phyloP scores from a whole-genome alignment of 805 yeast genomes.

The Barnettozyma wickerhamii region DNA sequence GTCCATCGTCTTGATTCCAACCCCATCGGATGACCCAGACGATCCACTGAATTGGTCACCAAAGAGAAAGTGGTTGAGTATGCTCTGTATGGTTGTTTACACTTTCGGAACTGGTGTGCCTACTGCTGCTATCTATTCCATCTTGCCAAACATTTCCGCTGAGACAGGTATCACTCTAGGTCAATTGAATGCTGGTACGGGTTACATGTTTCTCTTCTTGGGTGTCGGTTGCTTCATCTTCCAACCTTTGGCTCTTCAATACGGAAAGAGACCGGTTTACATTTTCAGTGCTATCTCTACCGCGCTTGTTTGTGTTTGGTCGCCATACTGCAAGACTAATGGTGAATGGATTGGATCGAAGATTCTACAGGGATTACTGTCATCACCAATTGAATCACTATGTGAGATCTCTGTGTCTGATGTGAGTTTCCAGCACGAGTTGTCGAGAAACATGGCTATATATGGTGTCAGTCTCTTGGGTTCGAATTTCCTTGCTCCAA shows the following conservation, averaged over 20 bases:
- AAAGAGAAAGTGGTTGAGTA: conserved; percentile 42
- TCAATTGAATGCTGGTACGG: conserved; percentile 44
- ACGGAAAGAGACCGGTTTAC: conserved; percentile 43
- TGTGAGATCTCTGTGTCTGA: conserved; percentile 48
- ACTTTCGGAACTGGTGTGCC: conserved; percentile 43
- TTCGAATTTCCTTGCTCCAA: conserved; percentile 54
- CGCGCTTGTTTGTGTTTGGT: conserved; percentile 37
- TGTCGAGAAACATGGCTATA: conserved; percentile 43
- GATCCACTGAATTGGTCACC: conserved; percentile 66
- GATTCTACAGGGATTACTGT: conserved; percentile 31
- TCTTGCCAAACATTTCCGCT: conserved; percentile 33
- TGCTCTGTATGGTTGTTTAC: conserved; percentile 41
- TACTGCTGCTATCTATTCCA: conserved; percentile 44
- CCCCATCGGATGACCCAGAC: conserved; percentile 63
- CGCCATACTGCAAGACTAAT: conserved; percentile 33
- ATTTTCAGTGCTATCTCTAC: conserved; percentile 37
- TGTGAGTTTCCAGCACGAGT: conserved; percentile 47
- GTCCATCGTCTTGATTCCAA: conserved; percentile 53
- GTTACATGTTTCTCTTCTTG: conserved; percentile 45
- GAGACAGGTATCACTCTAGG: conserved; percentile 32
- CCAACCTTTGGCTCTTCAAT: conserved; percentile 48
- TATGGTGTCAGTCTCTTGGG: conserved; percentile 53
- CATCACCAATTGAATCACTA: conserved; percentile 43
- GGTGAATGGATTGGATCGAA: conserved; percentile 37
- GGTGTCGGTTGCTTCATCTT: conserved; percentile 47